Evolutionary conservation across 352 stramenopile genomes (phyloP), one percentile per base, ranked within the genome.

Genomic region (Pythium volutum): DNA sequence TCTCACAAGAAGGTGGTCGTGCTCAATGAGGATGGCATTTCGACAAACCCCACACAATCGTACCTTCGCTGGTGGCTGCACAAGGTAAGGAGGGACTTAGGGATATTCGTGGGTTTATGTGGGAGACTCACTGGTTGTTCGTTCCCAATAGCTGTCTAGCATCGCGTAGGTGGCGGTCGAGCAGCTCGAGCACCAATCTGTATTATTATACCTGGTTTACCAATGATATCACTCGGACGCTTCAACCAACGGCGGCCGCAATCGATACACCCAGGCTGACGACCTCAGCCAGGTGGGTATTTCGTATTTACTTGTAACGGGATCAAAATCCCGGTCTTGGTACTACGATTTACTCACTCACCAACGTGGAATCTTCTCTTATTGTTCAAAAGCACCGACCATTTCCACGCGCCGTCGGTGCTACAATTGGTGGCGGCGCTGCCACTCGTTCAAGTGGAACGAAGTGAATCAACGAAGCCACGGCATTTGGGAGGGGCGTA

Each of bases 361-460:
- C 12, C 12, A n/a, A n/a, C n/a, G n/a, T n/a, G n/a, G n/a, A n/a
- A n/a, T 42, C 10, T 20, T 12, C 8, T 42, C 3, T 38, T 31
- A 46, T 18, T 25, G 55, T 60, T 2, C 45, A 91, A 91, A 45
- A 89, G 77, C 46, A 71, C 73, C 22, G 91, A 93, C 53, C 77
- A 91, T 48, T 91, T 85, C 41, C 56, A 89, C 12, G 75, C 75
- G 12, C 70, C 79, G 3, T 84, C 80, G 0, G 77, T 93, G 49
- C 67, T 91, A 26, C 80, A 89, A 49, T 91, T 93, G 29, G 88
- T 91, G 76, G 84, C 77, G 14, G 80, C 78, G 12, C 54, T 93
- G 22, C 84, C 84, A 0, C 23, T 68, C 73, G 18, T 91, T 91
- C 66, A 75, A 69, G 33, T 41, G 55, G 29, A 11, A 11, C 23